Conservation (phyloP, 2,329 filamentous ascomycete genomes). For the Acrodontium crateriforme region DNA sequence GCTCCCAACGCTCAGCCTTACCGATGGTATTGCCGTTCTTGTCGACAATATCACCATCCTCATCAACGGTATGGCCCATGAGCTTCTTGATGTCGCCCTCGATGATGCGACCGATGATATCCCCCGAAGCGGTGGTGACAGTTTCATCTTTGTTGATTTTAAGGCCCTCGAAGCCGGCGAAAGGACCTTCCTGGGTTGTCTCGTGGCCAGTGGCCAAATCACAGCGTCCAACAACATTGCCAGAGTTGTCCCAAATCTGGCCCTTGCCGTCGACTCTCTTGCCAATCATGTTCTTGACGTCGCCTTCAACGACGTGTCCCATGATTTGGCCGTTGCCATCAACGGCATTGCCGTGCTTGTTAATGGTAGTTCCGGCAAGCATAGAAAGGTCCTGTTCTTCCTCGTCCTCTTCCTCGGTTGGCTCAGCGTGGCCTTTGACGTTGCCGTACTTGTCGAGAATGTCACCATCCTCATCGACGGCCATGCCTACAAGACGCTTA, state of each 20-base stretch:
- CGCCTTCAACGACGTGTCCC: conserved; percentile 44
- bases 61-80: conserved; percentile 36
- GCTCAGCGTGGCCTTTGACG: conserved; percentile 46
- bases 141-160: conserved; percentile 45
- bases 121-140: conserved; percentile 32
- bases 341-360: conserved; percentile 50
- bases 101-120: conserved; percentile 35
- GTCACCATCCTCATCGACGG: conserved; percentile 49
- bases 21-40: conserved; percentile 41
- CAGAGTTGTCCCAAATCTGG: conserved; percentile 50
- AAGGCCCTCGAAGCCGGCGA: conserved; percentile 45
- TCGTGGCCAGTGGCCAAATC: conserved; percentile 42
- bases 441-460: conserved; percentile 49
- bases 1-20: conserved; percentile 40
- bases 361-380: conserved; percentile 48
- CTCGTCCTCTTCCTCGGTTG: conserved; percentile 34
- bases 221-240: conserved; percentile 45
- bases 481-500: conserved; percentile 44
- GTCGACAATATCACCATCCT: conserved; percentile 39
- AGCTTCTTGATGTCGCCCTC: conserved; percentile 40
- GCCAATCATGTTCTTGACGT: conserved; percentile 41
- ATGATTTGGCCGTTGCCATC: conserved; percentile 45
- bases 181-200: conserved; percentile 37
- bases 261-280: conserved; percentile 49
- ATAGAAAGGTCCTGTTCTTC: conserved; percentile 41